These are phyloP conservation scores for Fusarium lateritium DNA, from an alignment of 2,329 filamentous ascomycete genomes.

Conservation along the genomic window DNA sequence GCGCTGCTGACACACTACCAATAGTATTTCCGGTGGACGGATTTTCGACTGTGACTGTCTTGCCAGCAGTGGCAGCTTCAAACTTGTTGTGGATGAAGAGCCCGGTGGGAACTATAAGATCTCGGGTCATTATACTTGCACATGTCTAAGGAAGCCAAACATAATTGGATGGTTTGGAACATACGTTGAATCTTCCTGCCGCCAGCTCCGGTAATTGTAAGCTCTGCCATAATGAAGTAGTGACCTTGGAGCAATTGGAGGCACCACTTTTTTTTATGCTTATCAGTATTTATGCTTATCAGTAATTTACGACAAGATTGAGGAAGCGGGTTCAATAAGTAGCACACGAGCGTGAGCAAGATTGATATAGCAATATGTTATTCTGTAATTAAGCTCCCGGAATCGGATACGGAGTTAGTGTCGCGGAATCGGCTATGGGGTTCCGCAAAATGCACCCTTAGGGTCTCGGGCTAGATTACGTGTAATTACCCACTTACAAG, in stretches of 20 bases:
- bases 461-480: neutral
- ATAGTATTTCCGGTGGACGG: constrained; percentile 1
- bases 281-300: neutral
- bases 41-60: constrained; percentile 12
- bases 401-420: neutral
- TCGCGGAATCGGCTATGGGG: too few relatives aligned
- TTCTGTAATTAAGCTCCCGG: neutral
- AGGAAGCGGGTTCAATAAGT: neutral
- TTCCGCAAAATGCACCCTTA: neutral
- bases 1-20: constrained; percentile 20
- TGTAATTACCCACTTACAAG: neutral
- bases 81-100: constrained; percentile 37
- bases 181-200: constrained; percentile 21
- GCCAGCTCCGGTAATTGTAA: constrained; percentile 14
- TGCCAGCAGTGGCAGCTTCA: neutral
- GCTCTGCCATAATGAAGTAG: constrained; percentile 1
- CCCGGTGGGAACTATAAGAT: constrained; percentile 25
- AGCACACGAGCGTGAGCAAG: neutral
- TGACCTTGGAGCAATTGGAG: neutral
- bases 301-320: neutral
- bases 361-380: neutral
- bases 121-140: neutral
- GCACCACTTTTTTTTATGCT: neutral
- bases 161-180: neutral
- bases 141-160: neutral